phyloP scores from a whole-genome alignment of 257 asterid species.

The Nicotiana tomentosiformis region DNA sequence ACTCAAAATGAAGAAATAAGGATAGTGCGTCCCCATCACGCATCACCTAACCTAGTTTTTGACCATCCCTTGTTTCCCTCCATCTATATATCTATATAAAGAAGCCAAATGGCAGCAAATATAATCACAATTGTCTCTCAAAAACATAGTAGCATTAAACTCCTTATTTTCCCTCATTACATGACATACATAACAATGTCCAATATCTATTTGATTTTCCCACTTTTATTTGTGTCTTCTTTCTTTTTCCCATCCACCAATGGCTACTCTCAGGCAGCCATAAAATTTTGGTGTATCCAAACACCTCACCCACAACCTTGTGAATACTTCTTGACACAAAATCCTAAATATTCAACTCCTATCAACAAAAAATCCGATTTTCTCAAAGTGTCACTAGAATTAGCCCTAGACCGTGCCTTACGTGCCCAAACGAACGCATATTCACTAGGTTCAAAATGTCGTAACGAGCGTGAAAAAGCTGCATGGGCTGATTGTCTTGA shows the following conservation, averaged over 20 bases:
- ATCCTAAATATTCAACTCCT: constrained; percentile 36
- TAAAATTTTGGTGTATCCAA: constrained; percentile 62
- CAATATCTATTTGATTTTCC: background rate
- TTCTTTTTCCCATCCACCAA: constrained; percentile 31
- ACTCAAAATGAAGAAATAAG: background rate
- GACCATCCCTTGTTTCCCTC: background rate
- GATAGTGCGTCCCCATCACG: background rate
- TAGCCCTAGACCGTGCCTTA: constrained; percentile 64
- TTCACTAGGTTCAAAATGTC: constrained; percentile 52
- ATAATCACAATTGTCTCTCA: background rate
- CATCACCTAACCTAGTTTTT: background rate
- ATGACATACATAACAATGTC: background rate
- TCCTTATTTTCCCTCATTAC: background rate
- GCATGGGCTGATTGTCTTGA: constrained; percentile 87
- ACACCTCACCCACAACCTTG: constrained; percentile 74
- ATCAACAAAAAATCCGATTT: constrained; percentile 54
- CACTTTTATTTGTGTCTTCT: constrained; percentile 3
- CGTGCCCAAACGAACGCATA: constrained; percentile 28
- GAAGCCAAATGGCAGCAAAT: background rate
- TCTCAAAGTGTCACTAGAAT: constrained; percentile 34
- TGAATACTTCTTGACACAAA: constrained; percentile 43
- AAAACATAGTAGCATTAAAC: background rate
- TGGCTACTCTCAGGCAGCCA: constrained; percentile 13
- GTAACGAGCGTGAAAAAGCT: constrained; percentile 43
- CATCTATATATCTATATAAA: background rate